Percentiles rank a stretch among this genome's conserved stretches.
These are phyloP conservation scores for Penicillium manginii DNA, from an alignment of 495 filamentous ascomycete species.

Conservation along the genomic window DNA sequence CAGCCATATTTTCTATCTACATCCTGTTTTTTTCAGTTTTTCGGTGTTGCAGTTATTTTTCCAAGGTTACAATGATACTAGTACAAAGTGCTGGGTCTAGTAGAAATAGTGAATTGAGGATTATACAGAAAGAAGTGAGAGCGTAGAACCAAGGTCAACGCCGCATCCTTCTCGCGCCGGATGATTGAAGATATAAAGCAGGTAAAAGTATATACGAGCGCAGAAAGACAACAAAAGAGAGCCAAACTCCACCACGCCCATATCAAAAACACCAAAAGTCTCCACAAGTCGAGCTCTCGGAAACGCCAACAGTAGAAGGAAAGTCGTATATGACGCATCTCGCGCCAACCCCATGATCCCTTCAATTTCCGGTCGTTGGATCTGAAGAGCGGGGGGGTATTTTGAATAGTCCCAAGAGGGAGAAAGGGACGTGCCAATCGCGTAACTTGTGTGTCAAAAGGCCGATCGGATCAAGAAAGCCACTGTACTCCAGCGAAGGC, in stretches of 20 bases:
- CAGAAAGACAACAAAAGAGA: neutral
- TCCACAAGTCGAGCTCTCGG: neutral
- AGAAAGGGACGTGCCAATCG: too few relatives aligned
- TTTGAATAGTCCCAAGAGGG: too few relatives aligned
- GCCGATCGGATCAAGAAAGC: constrained; percentile 3
- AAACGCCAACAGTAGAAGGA: constrained; percentile 5
- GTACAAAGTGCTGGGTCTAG: neutral
- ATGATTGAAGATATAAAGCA: neutral
- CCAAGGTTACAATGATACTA: too few relatives aligned
- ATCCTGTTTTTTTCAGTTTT: too few relatives aligned
- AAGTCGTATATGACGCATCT: neutral
- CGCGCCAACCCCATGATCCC: too few relatives aligned
- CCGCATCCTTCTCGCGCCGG: neutral
- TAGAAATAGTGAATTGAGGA: neutral
- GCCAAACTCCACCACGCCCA: neutral
- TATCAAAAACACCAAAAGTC: neutral
- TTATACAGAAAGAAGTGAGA: neutral
- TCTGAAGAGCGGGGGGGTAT: too few relatives aligned
- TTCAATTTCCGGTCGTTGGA: too few relatives aligned
- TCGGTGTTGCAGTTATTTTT: neutral
- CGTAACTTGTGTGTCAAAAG: too few relatives aligned
- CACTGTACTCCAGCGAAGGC: constrained; percentile 2
- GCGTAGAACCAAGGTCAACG: neutral
- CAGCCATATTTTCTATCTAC: too few relatives aligned
- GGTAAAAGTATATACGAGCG: neutral